Evolutionary conservation across 352 stramenopile genomes (phyloP).

Genomic region (Globisporangium solare): DNA sequence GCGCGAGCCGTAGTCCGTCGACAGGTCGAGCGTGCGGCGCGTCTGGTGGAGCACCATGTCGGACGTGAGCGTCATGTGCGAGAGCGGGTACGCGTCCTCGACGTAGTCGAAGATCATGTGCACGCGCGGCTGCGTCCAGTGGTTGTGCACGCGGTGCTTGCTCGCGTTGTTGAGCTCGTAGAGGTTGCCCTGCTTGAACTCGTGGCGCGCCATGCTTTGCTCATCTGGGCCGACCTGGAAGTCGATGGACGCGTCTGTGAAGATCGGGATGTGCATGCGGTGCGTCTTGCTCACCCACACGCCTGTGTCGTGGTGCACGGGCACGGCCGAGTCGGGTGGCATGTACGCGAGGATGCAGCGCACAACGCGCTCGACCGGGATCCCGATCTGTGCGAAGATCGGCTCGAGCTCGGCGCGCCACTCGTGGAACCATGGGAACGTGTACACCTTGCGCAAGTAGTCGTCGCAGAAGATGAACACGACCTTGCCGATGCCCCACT

Average conservation of each 20-base stretch:
- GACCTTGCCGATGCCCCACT: constrained; percentile 97
- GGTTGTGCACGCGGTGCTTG: constrained; percentile 95
- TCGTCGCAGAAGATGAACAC: constrained; percentile 99
- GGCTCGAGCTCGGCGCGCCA: constrained; percentile 74
- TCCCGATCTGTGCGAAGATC: constrained; percentile 88
- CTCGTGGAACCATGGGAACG: constrained; percentile 92
- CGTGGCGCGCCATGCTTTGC: constrained; percentile 83
- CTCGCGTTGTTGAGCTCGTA: constrained; percentile 99
- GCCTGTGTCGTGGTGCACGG: constrained; percentile 97
- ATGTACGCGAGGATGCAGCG: constrained; percentile 95
- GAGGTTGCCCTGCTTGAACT: constrained; percentile 91
- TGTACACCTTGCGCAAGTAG: constrained; percentile 94
- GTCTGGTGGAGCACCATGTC: constrained; percentile 95
- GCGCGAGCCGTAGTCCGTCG: constrained; percentile 70
- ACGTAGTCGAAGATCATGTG: constrained; percentile 99
- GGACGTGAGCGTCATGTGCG: constrained; percentile 68
- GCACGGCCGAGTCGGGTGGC: constrained; percentile 93
- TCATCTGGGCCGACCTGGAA: constrained; percentile 85
- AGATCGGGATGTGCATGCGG: constrained; percentile 95
- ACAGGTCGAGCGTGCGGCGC: constrained; percentile 91
- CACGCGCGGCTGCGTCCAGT: constrained; percentile 87
- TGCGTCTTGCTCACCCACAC: constrained; percentile 95
- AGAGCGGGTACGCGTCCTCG: constrained; percentile 66
- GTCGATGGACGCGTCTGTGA: constrained; percentile 79
- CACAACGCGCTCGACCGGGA: constrained; percentile 85